Evolutionary conservation across 331 rosid species (phyloP), one percentile per base, ranked within the genome.

Genomic region (Quercus phellos): DNA sequence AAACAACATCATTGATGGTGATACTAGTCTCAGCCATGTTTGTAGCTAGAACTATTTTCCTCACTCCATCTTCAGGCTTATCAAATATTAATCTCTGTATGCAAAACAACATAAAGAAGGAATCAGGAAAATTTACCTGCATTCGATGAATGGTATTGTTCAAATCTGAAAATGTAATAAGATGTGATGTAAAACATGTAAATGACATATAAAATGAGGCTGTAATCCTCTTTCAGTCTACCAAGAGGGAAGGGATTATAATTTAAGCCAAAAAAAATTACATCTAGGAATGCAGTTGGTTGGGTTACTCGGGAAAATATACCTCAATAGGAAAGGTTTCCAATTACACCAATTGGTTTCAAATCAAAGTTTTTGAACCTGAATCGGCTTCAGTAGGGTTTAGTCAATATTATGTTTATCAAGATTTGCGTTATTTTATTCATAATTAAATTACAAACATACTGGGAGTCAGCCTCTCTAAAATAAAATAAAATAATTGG

Each of bases 11-110:
- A 71, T 85, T 88, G 77, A 88, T 88, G 38, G 92, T 88, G 81
- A 88, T 88, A 74, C 92, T 88, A 61, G 92, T 86, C 84, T 88
- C 92, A 53, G 92, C 92, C 90, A 88, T 88, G 80, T 88, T 86
- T 55, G 92, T 88, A 51, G 92, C 92, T 68, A 88, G 92, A 59
- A 88, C 92, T 50, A 88, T 86, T 85, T 88, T 88, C 69, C 90
- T 76, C 54, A 88, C 72, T 79, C 87, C 90, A 71, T 74, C 86
- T 74, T 83, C 83, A 24, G 92, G 82, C 80, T 81, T 79, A 83
- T 88, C 88, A 77, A 88, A 88, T 70, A 88, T 88, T 72, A 88
- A 72, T 68, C 83, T 86, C 92, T 88, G 88, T 73, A 46, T 29
- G 63, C 74, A 77, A 81, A 79, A 14, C 59, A 13, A 26, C 30